Evolutionary conservation across 805 yeast genomes (phyloP).

Genomic region (Candida lessepsii): DNA sequence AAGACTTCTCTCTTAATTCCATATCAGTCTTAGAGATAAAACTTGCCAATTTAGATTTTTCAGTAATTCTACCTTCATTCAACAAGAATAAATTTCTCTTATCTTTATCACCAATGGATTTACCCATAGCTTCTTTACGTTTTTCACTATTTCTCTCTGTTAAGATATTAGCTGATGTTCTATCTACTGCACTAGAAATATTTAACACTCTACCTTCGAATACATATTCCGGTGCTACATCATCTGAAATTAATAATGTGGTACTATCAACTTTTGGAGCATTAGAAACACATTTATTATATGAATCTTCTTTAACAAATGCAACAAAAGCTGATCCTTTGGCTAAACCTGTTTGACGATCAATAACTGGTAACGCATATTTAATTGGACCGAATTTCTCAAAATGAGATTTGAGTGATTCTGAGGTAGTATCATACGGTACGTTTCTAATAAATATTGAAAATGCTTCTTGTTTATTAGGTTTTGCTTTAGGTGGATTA

Average conservation of each 20-base stretch:
- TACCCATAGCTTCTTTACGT: slow-evolving; percentile 76
- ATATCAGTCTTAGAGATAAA: slow-evolving; percentile 67
- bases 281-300: slow-evolving; percentile 62
- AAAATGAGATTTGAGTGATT: slow-evolving; percentile 75
- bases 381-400: slow-evolving; percentile 79
- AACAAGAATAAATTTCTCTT: slow-evolving; percentile 80
- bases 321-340: slow-evolving; percentile 96
- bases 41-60: slow-evolving; percentile 75
- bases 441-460: slow-evolving; percentile 88
- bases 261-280: slow-evolving; percentile 71
- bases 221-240: slow-evolving; percentile 84
- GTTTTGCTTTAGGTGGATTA: slow-evolving; percentile 14
- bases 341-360: slow-evolving; percentile 79
- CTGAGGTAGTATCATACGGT: slow-evolving; percentile 91
- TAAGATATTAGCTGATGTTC: slow-evolving; percentile 74
- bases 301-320: slow-evolving; percentile 60
- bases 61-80: slow-evolving; percentile 90
- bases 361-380: slow-evolving; percentile 92
- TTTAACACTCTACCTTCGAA: slow-evolving; percentile 90
- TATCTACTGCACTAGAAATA: slow-evolving; percentile 79
- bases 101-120: slow-evolving; percentile 76
- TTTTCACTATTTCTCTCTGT: slow-evolving; percentile 70
- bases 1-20: slow-evolving; percentile 86
- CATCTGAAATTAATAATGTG: slow-evolving; percentile 83
- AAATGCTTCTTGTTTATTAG: slow-evolving; percentile 62